Conservation (phyloP, 192 early-diverging fungal species). For the Helicostylum pulchrum region DNA sequence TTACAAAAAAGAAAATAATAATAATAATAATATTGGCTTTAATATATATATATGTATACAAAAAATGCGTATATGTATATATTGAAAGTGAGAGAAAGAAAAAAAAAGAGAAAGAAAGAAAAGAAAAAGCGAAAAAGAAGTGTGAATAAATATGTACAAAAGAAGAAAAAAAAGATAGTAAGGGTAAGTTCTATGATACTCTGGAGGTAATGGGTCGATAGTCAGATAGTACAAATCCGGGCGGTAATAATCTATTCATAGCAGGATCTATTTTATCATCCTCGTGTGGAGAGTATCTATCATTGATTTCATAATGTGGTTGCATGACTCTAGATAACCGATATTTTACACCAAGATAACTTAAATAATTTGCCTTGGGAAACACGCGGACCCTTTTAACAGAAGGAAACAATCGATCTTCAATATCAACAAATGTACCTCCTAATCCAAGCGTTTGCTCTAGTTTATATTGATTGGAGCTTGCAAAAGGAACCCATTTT, state of each 20-base stretch:
- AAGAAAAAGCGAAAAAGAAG: no score
- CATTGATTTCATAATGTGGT: conserved; percentile 15
- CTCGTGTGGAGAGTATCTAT: not conserved
- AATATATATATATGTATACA: no score
- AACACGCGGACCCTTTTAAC: conserved; percentile 32
- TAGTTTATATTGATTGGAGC: conserved; percentile 22
- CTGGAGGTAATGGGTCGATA: no score
- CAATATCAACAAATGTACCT: conserved; percentile 31
- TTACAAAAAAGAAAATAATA: no score
- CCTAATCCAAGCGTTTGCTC: conserved; percentile 29
- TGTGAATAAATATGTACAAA: no score
- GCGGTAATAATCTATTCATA: not conserved
- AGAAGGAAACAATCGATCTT: conserved; percentile 25
- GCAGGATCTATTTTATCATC: conserved; percentile 4
- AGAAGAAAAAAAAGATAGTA: no score
- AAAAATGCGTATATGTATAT: no score
- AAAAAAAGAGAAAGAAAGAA: no score
- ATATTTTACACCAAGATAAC: conserved; percentile 33
- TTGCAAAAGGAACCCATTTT: conserved; percentile 26
- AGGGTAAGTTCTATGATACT: no score
- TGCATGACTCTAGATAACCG: conserved; percentile 26
- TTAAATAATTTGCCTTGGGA: conserved; percentile 30
- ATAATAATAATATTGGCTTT: no score
- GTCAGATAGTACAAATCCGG: no score
- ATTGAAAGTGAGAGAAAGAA: no score